These are phyloP conservation scores for Dioscorea zingiberensis DNA, from an alignment of 106 monocot genomes.

Conservation along the genomic window DNA sequence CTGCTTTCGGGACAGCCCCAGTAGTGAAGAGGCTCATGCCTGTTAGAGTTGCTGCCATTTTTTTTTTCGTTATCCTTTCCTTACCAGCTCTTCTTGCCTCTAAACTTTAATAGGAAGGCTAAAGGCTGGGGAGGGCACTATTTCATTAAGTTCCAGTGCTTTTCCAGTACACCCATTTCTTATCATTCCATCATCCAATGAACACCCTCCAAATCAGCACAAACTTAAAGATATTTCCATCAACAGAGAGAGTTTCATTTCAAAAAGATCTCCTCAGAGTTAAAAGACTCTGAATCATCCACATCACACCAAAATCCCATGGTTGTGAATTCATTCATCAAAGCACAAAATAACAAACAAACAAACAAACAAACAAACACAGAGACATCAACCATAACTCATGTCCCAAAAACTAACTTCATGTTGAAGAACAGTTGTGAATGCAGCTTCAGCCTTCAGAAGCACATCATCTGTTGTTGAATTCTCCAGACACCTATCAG, in stretches of 20 bases:
- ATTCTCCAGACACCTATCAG: conserved; percentile 49
- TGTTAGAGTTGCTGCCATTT: conserved; percentile 50
- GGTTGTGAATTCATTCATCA: too few species aligned
- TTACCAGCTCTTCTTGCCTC: too few species aligned
- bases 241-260: background rate
- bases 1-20: conserved; percentile 6
- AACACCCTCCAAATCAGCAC: conserved; percentile 9
- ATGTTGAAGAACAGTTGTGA: conserved; percentile 48
- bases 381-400: conserved; percentile 36
- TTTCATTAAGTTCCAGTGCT: conserved; percentile 6
- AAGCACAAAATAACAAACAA: too few species aligned
- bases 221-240: background rate
- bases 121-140: background rate
- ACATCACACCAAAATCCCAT: too few species aligned
- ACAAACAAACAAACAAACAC: background rate
- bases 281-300: too few species aligned
- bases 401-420: conserved; percentile 86
- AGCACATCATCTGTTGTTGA: conserved; percentile 33
- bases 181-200: conserved; percentile 38
- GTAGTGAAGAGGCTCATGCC: conserved; percentile 33
- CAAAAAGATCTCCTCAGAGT: background rate
- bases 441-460: conserved; percentile 54
- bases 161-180: conserved; percentile 33
- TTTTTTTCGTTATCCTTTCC: background rate
- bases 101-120: background rate